phyloP scores from a whole-genome alignment of 208 protist genomes.

The Trichomonas tenax region DNA sequence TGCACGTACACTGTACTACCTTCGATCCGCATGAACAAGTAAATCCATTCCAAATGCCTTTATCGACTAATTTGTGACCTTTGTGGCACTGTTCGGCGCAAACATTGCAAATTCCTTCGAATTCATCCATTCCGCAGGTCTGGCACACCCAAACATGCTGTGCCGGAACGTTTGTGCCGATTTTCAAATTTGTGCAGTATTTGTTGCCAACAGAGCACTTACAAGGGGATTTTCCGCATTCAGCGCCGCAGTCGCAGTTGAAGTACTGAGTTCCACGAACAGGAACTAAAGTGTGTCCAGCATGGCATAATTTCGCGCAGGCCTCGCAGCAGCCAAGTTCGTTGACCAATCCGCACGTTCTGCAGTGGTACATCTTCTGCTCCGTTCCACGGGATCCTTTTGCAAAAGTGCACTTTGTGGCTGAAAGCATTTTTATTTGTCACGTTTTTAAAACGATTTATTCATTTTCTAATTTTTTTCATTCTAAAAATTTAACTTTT shows the following conservation, averaged over 20 bases:
- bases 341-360: not conserved
- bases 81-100: not conserved
- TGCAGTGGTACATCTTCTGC: not conserved
- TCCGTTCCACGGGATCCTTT: not conserved
- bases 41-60: not conserved
- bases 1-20: not conserved
- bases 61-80: not conserved
- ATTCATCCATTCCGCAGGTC: not conserved
- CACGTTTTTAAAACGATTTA: too few relatives aligned
- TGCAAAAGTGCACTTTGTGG: not conserved
- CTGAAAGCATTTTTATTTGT: not conserved
- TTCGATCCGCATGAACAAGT: not conserved
- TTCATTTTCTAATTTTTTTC: too few relatives aligned
- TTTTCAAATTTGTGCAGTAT: not conserved
- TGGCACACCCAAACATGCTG: not conserved
- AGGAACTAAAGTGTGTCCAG: not conserved
- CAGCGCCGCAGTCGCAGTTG: not conserved
- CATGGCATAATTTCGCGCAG: not conserved
- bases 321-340: not conserved
- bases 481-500: too few relatives aligned
- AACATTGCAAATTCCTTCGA: not conserved
- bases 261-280: not conserved
- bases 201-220: not conserved
- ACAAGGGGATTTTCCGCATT: not conserved
- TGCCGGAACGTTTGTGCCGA: not conserved